A percentile compares a stretch with the other conserved stretches of the same genome.
Conservation (phyloP, 1,284 basidiomycete species). For the Sparassis latifolia region DNA sequence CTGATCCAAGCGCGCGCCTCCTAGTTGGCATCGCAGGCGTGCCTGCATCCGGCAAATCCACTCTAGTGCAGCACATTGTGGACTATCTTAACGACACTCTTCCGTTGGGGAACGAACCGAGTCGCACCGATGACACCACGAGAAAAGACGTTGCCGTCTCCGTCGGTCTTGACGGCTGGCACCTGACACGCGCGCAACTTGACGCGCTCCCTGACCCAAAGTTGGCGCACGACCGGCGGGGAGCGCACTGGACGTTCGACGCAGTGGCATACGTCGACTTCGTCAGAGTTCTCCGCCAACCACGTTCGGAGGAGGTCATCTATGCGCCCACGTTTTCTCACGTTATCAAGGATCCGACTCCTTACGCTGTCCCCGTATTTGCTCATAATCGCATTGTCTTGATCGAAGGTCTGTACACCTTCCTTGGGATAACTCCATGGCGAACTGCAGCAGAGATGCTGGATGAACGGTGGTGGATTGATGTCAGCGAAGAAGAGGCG, state of each 20-base stretch:
- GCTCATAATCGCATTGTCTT: conserved; percentile 70
- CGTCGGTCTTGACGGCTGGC: conserved; percentile 84
- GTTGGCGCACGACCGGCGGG: conserved; percentile 64
- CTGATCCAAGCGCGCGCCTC: conserved; percentile 39
- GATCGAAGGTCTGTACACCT: conserved; percentile 83
- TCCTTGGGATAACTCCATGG: conserved; percentile 76
- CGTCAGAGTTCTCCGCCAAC: conserved; percentile 43
- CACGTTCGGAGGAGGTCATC: conserved; percentile 27
- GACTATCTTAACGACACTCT: conserved; percentile 36
- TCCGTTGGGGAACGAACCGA: neutral
- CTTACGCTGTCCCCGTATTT: conserved; percentile 48
- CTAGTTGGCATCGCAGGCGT: conserved; percentile 75
- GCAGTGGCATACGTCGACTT: conserved; percentile 60
- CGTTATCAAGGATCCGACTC: conserved; percentile 58
- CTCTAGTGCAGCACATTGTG: conserved; percentile 55
- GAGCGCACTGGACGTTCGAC: conserved; percentile 74
- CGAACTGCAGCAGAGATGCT: conserved; percentile 54
- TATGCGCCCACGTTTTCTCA: conserved; percentile 73
- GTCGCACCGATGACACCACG: neutral
- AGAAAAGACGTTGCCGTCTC: conserved; percentile 31
- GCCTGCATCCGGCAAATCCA: conserved; percentile 82
- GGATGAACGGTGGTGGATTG: conserved; percentile 78
- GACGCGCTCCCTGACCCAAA: conserved; percentile 65
- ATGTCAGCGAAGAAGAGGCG: conserved; percentile 56
- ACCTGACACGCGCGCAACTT: conserved; percentile 62